Evolutionary conservation across 495 filamentous ascomycete genomes (phyloP).

Genomic region (Talaromyces liani): DNA sequence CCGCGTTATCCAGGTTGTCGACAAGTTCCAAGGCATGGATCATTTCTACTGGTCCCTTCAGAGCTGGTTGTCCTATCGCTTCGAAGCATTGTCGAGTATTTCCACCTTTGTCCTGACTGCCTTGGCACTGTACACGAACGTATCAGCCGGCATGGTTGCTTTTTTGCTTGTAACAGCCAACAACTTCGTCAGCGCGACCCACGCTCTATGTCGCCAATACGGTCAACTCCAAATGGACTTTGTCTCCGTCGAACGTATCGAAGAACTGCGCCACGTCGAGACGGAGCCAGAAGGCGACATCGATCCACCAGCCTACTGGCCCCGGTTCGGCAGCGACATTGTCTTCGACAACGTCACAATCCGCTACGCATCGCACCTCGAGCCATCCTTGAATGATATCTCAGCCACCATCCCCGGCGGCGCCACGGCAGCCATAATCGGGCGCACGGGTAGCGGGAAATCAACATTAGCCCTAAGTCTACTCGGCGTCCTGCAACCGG

Average conservation of each 20-base stretch:
- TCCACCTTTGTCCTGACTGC: constrained; percentile 66
- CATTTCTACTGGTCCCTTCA: constrained; percentile 88
- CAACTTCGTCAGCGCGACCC: constrained; percentile 57
- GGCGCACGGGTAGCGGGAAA: constrained; percentile 61
- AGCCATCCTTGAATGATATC: constrained; percentile 57
- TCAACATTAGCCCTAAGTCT: constrained; percentile 58
- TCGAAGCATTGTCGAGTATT: constrained; percentile 59
- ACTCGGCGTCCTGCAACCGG: constrained; percentile 49
- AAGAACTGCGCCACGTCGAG: constrained; percentile 68
- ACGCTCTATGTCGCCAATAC: constrained; percentile 64
- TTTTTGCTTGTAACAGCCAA: constrained; percentile 49
- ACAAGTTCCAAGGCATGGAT: constrained; percentile 85
- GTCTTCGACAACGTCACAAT: constrained; percentile 69
- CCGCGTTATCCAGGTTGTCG: constrained; percentile 65
- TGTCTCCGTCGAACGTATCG: constrained; percentile 75
- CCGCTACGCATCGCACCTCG: constrained; percentile 67
- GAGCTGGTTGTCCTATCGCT: constrained; percentile 73
- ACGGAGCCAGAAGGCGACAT: constrained; percentile 60
- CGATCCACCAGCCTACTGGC: constrained; percentile 69
- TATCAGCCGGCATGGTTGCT: constrained; percentile 66
- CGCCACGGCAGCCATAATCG: constrained; percentile 56
- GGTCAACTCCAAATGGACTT: constrained; percentile 85
- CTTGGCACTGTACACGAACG: constrained; percentile 59
- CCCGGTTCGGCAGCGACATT: constrained; percentile 58
- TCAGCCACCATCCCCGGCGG: constrained; percentile 65